A percentile compares a stretch with the other conserved stretches of the same genome.
These are phyloP conservation scores for Penicillium oxalicum DNA, from an alignment of 2,329 filamentous ascomycete species.

Conservation along the genomic window DNA sequence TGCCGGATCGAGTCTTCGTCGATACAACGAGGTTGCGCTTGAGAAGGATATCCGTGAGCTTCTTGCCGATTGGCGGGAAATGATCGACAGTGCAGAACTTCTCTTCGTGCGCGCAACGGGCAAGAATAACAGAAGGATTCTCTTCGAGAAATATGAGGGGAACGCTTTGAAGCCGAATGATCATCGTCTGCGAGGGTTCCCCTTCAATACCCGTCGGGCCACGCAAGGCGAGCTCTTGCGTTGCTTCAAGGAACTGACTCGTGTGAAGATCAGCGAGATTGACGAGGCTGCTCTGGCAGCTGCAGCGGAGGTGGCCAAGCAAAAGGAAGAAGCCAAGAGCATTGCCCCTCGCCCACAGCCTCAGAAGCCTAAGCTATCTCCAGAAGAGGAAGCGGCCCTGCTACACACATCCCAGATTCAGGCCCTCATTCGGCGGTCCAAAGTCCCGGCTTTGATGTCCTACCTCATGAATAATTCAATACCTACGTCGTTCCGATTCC, in stretches of 20 bases:
- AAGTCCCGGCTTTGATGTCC: conserved; percentile 76
- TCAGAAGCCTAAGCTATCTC: conserved; percentile 58
- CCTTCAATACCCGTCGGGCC: conserved; percentile 84
- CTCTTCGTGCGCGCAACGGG: conserved; percentile 88
- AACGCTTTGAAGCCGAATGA: conserved; percentile 78
- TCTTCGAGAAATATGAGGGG: conserved; percentile 87
- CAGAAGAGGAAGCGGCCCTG: conserved; percentile 75
- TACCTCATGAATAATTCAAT: conserved; percentile 76
- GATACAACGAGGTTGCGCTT: conserved; percentile 90
- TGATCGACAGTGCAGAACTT: conserved; percentile 78
- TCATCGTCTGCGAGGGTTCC: conserved; percentile 74
- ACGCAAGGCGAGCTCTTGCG: conserved; percentile 94
- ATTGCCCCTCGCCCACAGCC: conserved; percentile 28
- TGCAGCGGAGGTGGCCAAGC: conserved; percentile 48
- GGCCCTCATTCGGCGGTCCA: conserved; percentile 80
- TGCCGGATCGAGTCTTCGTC: conserved; percentile 78
- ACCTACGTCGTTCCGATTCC: conserved; percentile 66
- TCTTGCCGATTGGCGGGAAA: conserved; percentile 73
- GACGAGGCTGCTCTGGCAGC: conserved; percentile 58
- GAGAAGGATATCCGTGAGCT: conserved; percentile 80
- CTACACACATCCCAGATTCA: conserved; percentile 87
- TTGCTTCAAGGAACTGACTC: conserved; percentile 86
- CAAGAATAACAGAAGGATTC: conserved; percentile 72
- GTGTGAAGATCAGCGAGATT: conserved; percentile 77
- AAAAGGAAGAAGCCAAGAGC: conserved; percentile 35